These are phyloP conservation scores for Xylaria scruposa DNA, from an alignment of 495 filamentous ascomycete genomes.

Conservation along the genomic window DNA sequence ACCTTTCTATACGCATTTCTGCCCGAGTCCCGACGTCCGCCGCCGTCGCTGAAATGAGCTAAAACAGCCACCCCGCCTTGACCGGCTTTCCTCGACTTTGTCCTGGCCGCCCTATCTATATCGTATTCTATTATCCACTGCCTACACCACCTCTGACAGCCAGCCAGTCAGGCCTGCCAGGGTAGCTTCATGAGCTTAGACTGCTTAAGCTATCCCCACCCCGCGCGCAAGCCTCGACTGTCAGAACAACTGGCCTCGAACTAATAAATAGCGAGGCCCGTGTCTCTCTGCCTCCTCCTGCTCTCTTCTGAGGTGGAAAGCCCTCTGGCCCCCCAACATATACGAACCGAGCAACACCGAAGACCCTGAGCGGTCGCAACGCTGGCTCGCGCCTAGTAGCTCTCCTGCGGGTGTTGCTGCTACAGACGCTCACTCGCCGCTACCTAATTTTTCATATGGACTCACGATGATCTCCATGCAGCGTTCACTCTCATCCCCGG, in stretches of 20 bases:
- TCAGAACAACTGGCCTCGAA: slow-evolving; percentile 9
- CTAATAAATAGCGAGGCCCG: slow-evolving; percentile 1
- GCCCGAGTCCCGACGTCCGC: slow-evolving; percentile 24
- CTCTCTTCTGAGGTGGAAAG: slow-evolving; percentile 12
- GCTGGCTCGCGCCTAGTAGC: slow-evolving; percentile 35
- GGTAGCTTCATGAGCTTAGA: slow-evolving; percentile 24
- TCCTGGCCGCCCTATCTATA: slow-evolving; percentile 21
- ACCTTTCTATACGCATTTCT: slow-evolving; percentile 26
- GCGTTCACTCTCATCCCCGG: slow-evolving; percentile 59
- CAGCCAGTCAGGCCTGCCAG: slow-evolving; percentile 22
- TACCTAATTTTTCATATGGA: slow-evolving; percentile 41
- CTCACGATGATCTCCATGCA: slow-evolving; percentile 63
- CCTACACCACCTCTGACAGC: slow-evolving; percentile 10
- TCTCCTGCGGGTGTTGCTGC: slow-evolving; percentile 37
- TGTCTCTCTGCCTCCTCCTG: slow-evolving; percentile 10
- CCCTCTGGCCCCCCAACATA: slow-evolving; percentile 12
- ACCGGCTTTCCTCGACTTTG: slow-evolving; percentile 20
- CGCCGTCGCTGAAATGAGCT: slow-evolving; percentile 29
- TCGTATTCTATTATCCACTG: slow-evolving; percentile 3
- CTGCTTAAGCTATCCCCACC: slow-evolving; percentile 15
- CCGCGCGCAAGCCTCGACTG: slow-evolving; percentile 19
- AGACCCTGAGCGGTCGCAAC: slow-evolving; percentile 18
- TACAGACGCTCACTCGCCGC: slow-evolving; percentile 30
- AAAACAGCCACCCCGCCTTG: slow-evolving; percentile 27
- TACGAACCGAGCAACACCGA: slow-evolving; percentile 8